phyloP scores from a whole-genome alignment of 805 yeast species.

The Wickerhamiella hasegawae region DNA sequence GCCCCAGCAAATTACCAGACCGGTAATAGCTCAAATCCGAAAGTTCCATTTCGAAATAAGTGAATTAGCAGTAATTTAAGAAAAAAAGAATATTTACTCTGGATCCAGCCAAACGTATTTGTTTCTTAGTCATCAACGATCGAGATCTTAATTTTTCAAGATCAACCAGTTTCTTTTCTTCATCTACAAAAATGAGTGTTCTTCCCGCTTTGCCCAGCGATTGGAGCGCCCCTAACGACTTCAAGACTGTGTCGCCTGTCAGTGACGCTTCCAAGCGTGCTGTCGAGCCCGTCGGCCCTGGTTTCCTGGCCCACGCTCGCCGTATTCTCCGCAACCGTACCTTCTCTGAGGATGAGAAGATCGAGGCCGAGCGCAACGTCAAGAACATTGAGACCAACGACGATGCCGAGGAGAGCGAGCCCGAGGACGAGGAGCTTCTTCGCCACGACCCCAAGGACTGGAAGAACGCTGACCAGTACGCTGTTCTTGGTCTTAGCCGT shows the following conservation, averaged over 20 bases:
- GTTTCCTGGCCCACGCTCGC: slow-evolving; percentile 89
- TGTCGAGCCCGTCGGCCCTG: slow-evolving; percentile 93
- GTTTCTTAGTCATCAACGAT: too few relatives aligned
- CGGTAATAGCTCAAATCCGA: background rate
- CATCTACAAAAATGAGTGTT: background rate
- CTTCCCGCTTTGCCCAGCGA: slow-evolving; percentile 15
- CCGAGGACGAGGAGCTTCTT: slow-evolving; percentile 67
- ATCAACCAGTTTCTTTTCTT: too few relatives aligned
- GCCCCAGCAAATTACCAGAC: background rate
- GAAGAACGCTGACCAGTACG: slow-evolving; percentile 92
- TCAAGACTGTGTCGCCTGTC: slow-evolving; percentile 16
- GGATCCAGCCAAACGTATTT: too few relatives aligned
- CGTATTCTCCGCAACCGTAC: slow-evolving; percentile 94
- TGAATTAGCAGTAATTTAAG: background rate
- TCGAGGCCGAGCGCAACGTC: slow-evolving; percentile 83
- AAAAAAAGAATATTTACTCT: too few relatives aligned
- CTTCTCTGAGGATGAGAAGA: slow-evolving; percentile 92
- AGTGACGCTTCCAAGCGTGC: slow-evolving; percentile 34
- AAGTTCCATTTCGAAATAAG: background rate
- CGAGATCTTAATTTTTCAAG: too few relatives aligned
- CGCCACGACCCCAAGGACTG: slow-evolving; percentile 94
- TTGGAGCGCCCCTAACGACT: slow-evolving; percentile 16
- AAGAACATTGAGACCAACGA: slow-evolving; percentile 45
- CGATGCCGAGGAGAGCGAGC: slow-evolving; percentile 32
- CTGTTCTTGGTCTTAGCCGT: slow-evolving; percentile 85